Base-by-base conservation (phyloP, 768 basidiomycete species). In the Pleurotus giganteus region DNA sequence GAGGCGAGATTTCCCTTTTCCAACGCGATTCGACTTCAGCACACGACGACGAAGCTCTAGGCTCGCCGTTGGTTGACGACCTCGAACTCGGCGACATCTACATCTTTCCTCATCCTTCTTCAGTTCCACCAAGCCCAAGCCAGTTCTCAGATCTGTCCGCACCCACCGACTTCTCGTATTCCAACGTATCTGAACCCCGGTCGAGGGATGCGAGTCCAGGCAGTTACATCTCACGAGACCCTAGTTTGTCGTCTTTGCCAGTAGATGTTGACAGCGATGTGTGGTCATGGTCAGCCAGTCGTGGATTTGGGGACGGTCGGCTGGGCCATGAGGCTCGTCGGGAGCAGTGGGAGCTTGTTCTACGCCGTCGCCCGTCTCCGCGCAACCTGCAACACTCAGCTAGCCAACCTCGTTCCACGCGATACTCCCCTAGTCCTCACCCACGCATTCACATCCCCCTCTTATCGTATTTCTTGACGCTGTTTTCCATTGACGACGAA, bases 401-500 rank as follows among this genome's bases (percentile, higher is more conserved):
- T 26, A 17, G n/a, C 28, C 31, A 17, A 9, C 24, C 32, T 19
- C 49, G 26, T 8, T n/a, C 29, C 21, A 12, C 34, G 15, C 34
- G 34, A 37, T 37, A 24, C 23, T 51, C 49, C 15, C 49, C 46
- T n/a, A 53, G 23, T 28, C 68, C 67, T 1, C 68, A 72, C 41
- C 66, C 69, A 12, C 68, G 63, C 31, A 64, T 71, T 28, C 68
- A 64, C 29, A 61, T 75, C 13, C 73, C 74, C 8, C 57, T 77
- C 8, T 60, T 77, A 3, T 72, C 73, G 0, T 68, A 73, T 57
- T 65, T 75, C 50, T 46, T 70, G 5, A 66, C 67, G 7, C 50
- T 74, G n/a, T 63, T 76, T 32, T 59, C 66, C 23, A 53, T 74
- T 24, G 75, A 77, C 55, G 71, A 73, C 19, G 65, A 71, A 6